Evolutionary conservation across 768 basidiomycete species (phyloP), one percentile per base, ranked within the genome.

Genomic region (Serendipita sp.): DNA sequence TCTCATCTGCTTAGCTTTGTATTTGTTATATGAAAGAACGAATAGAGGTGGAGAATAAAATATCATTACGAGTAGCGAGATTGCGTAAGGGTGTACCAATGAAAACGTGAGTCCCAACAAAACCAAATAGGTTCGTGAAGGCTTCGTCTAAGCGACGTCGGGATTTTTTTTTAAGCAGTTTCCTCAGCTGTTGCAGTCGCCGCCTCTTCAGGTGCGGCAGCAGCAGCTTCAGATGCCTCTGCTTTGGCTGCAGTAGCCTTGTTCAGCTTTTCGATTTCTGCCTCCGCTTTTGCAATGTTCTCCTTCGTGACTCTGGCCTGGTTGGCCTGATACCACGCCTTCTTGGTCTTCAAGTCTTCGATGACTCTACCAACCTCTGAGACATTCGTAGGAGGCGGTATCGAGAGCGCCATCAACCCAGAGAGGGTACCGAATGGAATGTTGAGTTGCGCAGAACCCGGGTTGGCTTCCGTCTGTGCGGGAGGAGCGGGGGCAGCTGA

Each of bases 281-380:
- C 79, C 71, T 91, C 86, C 13, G 86, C 90, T 74, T 87, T 87
- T 42, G 83, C 81, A 60, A 92, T 75, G 67, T 89, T 88, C 69
- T 89, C 88, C 3, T 81, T 79, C 1, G 90, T 91, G 65, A 80
- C 81, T 24, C 82, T 82, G 28, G 80, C 81, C 73, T 94, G 92
- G 75, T 98, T 98, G 33, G 89, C 94, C 71, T 87, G 84, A 69
- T 83, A 96, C 92, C 93, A 98, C 24, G 84, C 79, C 76, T 93
- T 93, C 80, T 98, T 99, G 60, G 82, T 89, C 73, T 87, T 87
- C 63, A 99, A 79, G 71, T 96, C 90, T 69, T 90, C 88, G 63
- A 98, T 78, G 51, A 91, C 82, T 61, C 90, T 87, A 61, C 84
- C 80, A 34, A 93, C 79, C 66, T 99, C 94, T 3, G 78, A 75